Percentiles rank a stretch among this genome's conserved stretches.
These are phyloP conservation scores for Globisporangium megalacanthum DNA, from an alignment of 352 stramenopile genomes.

Conservation along the genomic window DNA sequence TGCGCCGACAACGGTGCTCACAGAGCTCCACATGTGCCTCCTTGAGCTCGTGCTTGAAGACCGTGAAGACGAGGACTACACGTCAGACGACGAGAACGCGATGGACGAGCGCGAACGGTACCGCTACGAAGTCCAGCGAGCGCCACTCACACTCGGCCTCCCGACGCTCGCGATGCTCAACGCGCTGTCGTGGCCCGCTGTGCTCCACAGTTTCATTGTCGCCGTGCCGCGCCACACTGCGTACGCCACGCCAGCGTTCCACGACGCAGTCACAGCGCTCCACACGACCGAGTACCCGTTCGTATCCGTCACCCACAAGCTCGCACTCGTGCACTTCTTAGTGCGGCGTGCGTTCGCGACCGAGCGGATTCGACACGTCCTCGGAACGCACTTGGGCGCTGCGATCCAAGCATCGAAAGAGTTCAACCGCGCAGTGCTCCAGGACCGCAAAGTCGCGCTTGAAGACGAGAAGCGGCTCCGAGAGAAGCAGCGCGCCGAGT, in stretches of 20 bases:
- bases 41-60: conserved; percentile 78
- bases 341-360: conserved; percentile 51
- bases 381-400: conserved; percentile 56
- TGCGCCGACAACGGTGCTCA: conserved; percentile 45
- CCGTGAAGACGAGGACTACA: conserved; percentile 81
- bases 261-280: conserved; percentile 40
- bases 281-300: conserved; percentile 46
- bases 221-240: conserved; percentile 67
- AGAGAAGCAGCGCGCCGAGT: conserved; percentile 66
- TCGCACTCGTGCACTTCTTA: conserved; percentile 67
- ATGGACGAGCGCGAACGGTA: conserved; percentile 81
- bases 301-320: conserved; percentile 56
- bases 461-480: conserved; percentile 81
- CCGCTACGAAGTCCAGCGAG: conserved; percentile 75
- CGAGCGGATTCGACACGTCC: conserved; percentile 54
- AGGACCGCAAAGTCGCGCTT: conserved; percentile 54
- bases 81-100: conserved; percentile 75
- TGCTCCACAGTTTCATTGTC: conserved; percentile 60
- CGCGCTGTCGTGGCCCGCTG: conserved; percentile 69
- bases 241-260: conserved; percentile 30
- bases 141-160: conserved; percentile 70
- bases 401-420: conserved; percentile 60
- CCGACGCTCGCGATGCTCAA: conserved; percentile 80
- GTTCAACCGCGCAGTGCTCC: conserved; percentile 59
- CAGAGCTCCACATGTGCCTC: conserved; percentile 82